These are phyloP conservation scores for Exutisphaerella laricina DNA, from an alignment of 2,329 filamentous ascomycete species.

Conservation along the genomic window DNA sequence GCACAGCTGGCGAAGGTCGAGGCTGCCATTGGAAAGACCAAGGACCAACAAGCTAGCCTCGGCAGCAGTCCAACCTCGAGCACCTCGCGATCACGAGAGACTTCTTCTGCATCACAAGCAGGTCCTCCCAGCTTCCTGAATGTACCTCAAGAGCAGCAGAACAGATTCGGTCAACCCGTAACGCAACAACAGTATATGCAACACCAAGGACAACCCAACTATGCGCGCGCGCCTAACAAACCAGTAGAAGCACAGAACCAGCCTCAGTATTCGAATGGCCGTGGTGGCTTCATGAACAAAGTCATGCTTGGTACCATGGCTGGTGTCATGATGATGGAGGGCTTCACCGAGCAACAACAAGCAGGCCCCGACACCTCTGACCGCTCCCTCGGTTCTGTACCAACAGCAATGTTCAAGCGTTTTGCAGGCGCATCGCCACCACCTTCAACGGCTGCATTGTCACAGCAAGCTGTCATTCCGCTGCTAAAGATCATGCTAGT, in stretches of 20 bases:
- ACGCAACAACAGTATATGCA: conserved; percentile 32
- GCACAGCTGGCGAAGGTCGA: conserved; percentile 59
- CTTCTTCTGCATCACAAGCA: conserved; percentile 25
- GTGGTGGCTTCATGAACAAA: conserved; percentile 57
- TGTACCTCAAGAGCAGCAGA: conserved; percentile 22
- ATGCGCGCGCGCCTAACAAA: conserved; percentile 29
- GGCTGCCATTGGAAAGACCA: conserved; percentile 57
- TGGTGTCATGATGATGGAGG: conserved; percentile 86
- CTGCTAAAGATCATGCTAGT: conserved; percentile 49
- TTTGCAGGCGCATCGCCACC: conserved; percentile 20
- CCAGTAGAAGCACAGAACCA: conserved; percentile 33
- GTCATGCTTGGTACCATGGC: conserved; percentile 91
- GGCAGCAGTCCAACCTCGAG: conserved; percentile 19
- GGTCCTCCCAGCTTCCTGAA: conserved; percentile 25
- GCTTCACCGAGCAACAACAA: conserved; percentile 60
- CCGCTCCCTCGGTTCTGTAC: conserved; percentile 40
- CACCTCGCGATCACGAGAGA: conserved; percentile 22
- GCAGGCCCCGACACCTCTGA: conserved; percentile 44
- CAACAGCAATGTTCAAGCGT: conserved; percentile 34
- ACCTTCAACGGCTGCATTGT: conserved; percentile 20
- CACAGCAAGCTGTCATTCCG: conserved; percentile 33
- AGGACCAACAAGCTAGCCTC: conserved; percentile 23
- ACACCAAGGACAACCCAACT: conserved; percentile 29
- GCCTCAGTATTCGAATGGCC: conserved; percentile 35
- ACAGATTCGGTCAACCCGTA: conserved; percentile 21